Evolutionary conservation across 2,329 filamentous ascomycete species (phyloP).

Genomic region (Diaporthe batatas): DNA sequence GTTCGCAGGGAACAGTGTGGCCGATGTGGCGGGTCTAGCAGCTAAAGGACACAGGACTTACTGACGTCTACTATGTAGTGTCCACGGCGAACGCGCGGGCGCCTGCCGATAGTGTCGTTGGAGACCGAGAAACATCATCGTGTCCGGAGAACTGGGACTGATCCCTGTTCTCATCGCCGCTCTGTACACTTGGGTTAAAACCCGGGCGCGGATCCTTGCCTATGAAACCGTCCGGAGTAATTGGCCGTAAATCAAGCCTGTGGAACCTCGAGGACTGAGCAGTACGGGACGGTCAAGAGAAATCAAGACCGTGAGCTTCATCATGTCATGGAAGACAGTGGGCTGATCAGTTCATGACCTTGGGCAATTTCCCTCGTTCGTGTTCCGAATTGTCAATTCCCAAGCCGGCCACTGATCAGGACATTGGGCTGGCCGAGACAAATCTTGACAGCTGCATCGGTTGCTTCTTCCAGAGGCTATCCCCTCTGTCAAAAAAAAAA

Average conservation of each 20-base stretch:
- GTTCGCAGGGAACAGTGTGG: slow-evolving; percentile 20
- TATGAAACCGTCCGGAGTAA: slow-evolving; percentile 39
- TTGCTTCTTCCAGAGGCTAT: slow-evolving; percentile 26
- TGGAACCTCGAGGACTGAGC: slow-evolving; percentile 17
- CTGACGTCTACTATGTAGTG: slow-evolving; percentile 19
- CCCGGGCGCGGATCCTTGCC: slow-evolving; percentile 37
- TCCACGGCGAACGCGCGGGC: slow-evolving; percentile 22
- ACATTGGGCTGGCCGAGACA: slow-evolving; percentile 2
- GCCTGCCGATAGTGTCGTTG: slow-evolving; percentile 21
- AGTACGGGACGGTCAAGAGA: slow-evolving; percentile 2
- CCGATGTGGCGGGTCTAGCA: slow-evolving; percentile 38
- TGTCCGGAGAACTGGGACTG: slow-evolving; percentile 33
- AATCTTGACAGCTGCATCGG: slow-evolving; percentile 26
- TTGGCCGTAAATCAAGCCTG: slow-evolving; percentile 30
- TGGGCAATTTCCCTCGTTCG: neutral
- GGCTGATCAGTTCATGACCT: neutral
- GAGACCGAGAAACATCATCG: slow-evolving; percentile 35
- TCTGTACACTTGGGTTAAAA: slow-evolving; percentile 38
- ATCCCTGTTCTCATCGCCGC: slow-evolving; percentile 34
- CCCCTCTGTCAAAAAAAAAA: neutral
- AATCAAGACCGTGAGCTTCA: slow-evolving; percentile 5
- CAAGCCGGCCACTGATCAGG: neutral
- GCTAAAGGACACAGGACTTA: slow-evolving; percentile 28
- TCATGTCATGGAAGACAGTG: neutral
- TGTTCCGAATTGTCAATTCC: neutral